Conservation (phyloP, 192 early-diverging fungal genomes). For the Podila verticillata region DNA sequence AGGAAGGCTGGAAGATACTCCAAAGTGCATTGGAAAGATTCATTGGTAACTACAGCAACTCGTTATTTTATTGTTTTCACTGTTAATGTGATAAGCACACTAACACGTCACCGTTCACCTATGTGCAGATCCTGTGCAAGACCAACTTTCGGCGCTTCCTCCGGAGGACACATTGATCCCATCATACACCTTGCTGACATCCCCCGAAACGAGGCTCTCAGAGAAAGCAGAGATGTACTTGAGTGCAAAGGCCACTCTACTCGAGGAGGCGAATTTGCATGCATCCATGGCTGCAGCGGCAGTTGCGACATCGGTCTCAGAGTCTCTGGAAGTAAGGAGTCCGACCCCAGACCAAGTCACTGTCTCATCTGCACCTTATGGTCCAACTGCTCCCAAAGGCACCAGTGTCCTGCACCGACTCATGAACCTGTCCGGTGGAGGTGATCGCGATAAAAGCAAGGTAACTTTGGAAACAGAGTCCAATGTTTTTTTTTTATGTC, state of each 20-base stretch:
- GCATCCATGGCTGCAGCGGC: slow-evolving; percentile 28
- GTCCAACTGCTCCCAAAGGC: slow-evolving; percentile 22
- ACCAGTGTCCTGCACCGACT: slow-evolving; percentile 30
- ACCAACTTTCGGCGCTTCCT: slow-evolving; percentile 24
- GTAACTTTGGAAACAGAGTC: not conserved
- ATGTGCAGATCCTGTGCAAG: slow-evolving; percentile 3
- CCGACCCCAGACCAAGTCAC: slow-evolving; percentile 21
- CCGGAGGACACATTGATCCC: slow-evolving; percentile 42
- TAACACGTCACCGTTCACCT: not conserved
- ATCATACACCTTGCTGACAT: slow-evolving; percentile 9
- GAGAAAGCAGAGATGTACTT: slow-evolving; percentile 33
- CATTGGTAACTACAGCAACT: slow-evolving; percentile 14
- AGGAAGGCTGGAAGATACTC: slow-evolving; percentile 35
- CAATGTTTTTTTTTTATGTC: not conserved
- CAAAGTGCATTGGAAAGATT: slow-evolving; percentile 28
- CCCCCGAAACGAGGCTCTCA: slow-evolving; percentile 26
- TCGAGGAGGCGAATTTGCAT: slow-evolving; percentile 27
- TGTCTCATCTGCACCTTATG: not conserved
- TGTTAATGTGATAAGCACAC: not conserved
- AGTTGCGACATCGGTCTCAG: not conserved
- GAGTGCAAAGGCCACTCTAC: slow-evolving; percentile 24
- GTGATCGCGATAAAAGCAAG: slow-evolving; percentile 7
- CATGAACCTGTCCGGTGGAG: slow-evolving; percentile 44
- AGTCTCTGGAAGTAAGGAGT: not conserved
- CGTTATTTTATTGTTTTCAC: not conserved